phyloP scores from a whole-genome alignment of 257 asterid species.

The Nicotiana tomentosiformis region DNA sequence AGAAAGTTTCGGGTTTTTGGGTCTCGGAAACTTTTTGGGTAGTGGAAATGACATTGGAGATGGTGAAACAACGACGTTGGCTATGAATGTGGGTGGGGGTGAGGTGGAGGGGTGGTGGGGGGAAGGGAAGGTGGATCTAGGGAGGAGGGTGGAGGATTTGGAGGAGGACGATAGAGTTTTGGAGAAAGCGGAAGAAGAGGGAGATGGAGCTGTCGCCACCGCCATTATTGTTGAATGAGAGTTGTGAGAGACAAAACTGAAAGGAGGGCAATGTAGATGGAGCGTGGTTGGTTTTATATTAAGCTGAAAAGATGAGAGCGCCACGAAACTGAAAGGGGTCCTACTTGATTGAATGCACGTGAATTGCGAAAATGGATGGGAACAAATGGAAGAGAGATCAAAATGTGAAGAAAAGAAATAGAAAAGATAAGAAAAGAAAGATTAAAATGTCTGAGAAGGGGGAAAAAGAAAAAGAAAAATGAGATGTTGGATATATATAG shows the following conservation, averaged over 20 bases:
- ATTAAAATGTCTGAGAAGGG: no score
- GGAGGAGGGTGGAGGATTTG: background rate
- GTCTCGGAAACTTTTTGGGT: background rate
- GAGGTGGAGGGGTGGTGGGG: background rate
- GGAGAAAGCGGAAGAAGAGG: background rate
- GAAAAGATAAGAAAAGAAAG: no score
- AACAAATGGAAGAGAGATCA: no score
- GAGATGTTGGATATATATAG: no score
- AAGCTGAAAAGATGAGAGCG: no score
- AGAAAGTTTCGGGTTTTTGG: background rate
- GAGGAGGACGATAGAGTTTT: background rate
- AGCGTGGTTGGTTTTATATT: background rate
- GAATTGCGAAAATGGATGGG: no score
- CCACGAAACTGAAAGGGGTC: background rate
- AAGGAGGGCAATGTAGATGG: background rate
- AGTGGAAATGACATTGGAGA: background rate
- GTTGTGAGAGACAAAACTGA: background rate
- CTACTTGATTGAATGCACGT: background rate
- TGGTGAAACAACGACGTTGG: background rate
- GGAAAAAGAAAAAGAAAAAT: no score
- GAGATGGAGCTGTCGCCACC: slow-evolving; percentile 2
- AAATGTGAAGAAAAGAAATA: no score
- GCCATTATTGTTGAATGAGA: background rate
- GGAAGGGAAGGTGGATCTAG: background rate
- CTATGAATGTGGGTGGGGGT: background rate